These are phyloP conservation scores for Sugiyamaella neomexicana DNA, from an alignment of 1,139 yeast genomes.

Conservation along the genomic window DNA sequence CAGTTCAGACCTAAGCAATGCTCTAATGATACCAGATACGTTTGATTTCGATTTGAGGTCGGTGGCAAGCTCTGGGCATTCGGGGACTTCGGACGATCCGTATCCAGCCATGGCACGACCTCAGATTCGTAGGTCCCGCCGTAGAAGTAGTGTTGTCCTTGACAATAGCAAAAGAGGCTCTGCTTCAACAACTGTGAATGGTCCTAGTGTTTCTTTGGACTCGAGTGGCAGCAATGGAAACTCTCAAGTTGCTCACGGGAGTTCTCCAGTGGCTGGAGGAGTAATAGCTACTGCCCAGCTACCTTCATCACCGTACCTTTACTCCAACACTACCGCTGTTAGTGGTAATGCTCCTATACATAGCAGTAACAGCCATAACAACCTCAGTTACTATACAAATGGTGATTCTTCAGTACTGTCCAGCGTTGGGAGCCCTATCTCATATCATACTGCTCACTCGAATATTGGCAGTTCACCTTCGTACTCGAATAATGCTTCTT, in stretches of 20 bases:
- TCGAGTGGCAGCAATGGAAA: not conserved
- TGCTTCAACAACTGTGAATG: not conserved
- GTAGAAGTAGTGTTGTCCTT: conserved; percentile 6
- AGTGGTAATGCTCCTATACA: conserved; percentile 5
- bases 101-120: conserved; percentile 38
- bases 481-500: not conserved
- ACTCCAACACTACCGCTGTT: conserved; percentile 8
- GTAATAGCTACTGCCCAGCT: conserved; percentile 7
- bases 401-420: conserved; percentile 10
- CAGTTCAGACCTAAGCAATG: conserved; percentile 39
- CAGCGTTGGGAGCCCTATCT: conserved; percentile 12
- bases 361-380: conserved; percentile 8
- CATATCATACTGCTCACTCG: conserved; percentile 20
- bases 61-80: conserved; percentile 15
- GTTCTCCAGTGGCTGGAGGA: not conserved
- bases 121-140: conserved; percentile 15
- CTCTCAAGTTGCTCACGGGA: not conserved
- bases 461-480: conserved; percentile 8
- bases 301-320: conserved; percentile 13
- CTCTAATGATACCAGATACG: conserved; percentile 30
- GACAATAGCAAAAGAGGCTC: conserved; percentile 7
- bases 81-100: conserved; percentile 32
- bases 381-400: conserved; percentile 8
- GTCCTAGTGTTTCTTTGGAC: not conserved
- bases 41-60: conserved; percentile 14